These are phyloP conservation scores for Pestalotiopsis sp. DNA, from an alignment of 2,329 filamentous ascomycete species.

Conservation along the genomic window DNA sequence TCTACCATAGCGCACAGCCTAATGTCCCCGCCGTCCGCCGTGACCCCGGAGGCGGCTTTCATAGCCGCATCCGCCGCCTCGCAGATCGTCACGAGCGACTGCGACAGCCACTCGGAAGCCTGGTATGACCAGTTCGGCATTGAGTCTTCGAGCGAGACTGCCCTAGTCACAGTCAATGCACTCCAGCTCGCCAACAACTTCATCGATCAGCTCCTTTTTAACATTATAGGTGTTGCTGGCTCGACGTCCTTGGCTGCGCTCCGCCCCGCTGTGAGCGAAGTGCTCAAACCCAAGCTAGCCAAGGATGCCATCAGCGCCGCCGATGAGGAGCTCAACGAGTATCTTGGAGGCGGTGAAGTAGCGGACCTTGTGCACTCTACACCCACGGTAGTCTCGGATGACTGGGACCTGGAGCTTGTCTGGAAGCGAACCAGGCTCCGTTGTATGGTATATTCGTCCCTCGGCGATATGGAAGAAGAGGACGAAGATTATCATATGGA, in stretches of 20 bases:
- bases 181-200: slow-evolving; percentile 86
- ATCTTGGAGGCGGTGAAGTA: slow-evolving; percentile 77
- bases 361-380: slow-evolving; percentile 67
- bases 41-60: slow-evolving; percentile 81
- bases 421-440: slow-evolving; percentile 93
- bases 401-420: slow-evolving; percentile 88
- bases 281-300: slow-evolving; percentile 87
- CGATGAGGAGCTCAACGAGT: slow-evolving; percentile 85
- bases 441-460: slow-evolving; percentile 97
- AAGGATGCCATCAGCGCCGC: slow-evolving; percentile 81
- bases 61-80: slow-evolving; percentile 87
- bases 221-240: slow-evolving; percentile 78
- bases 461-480: slow-evolving; percentile 97
- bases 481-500: slow-evolving; percentile 90
- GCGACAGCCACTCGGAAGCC: slow-evolving; percentile 72
- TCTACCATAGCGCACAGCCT: slow-evolving; percentile 62
- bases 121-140: slow-evolving; percentile 72
- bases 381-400: slow-evolving; percentile 51
- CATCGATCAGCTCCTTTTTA: slow-evolving; percentile 90
- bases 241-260: slow-evolving; percentile 77
- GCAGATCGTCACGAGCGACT: slow-evolving; percentile 87
- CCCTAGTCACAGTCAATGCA: slow-evolving; percentile 72
- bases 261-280: slow-evolving; percentile 80
- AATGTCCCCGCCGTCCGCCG: slow-evolving; percentile 66
- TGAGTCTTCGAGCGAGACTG: slow-evolving; percentile 67